Evolutionary conservation across 2,329 filamentous ascomycete species (phyloP).

Genomic region (Helicocarpus griseus): DNA sequence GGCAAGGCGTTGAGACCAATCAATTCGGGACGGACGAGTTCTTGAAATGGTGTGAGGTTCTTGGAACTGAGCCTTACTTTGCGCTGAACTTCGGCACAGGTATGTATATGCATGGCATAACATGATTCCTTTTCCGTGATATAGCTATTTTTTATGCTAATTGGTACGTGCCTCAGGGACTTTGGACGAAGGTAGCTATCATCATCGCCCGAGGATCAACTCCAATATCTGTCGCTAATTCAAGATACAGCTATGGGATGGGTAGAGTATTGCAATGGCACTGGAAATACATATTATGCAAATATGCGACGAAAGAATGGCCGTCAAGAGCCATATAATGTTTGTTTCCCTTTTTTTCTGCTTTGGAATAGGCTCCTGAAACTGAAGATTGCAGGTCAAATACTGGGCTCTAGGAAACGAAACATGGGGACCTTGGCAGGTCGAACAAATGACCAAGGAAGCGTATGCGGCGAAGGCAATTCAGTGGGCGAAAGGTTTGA

Average conservation of each 20-base stretch:
- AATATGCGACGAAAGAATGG: conserved; percentile 70
- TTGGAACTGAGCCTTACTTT: conserved; percentile 69
- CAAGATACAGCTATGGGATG: conserved; percentile 51
- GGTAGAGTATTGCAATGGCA: conserved; percentile 80
- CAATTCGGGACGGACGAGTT: conserved; percentile 81
- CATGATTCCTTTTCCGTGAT: too few species aligned
- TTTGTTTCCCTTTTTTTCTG: conserved; percentile 15
- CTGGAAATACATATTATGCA: conserved; percentile 68
- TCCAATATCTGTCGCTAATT: not conserved
- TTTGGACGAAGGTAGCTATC: conserved; percentile 41
- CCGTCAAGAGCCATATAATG: conserved; percentile 64
- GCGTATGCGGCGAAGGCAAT: conserved; percentile 49
- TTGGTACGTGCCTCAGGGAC: conserved; percentile 26
- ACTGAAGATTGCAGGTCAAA: conserved; percentile 46
- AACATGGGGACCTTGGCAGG: conserved; percentile 52
- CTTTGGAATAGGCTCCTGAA: not conserved
- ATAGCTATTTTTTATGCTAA: not conserved
- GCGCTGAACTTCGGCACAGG: conserved; percentile 75
- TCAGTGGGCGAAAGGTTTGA: conserved; percentile 49
- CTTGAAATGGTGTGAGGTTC: conserved; percentile 65
- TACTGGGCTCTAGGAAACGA: conserved; percentile 82
- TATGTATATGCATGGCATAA: too few species aligned
- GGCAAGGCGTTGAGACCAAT: conserved; percentile 68
- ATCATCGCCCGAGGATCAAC: not conserved
- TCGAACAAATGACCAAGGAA: conserved; percentile 50